A percentile compares a stretch with the other conserved stretches of the same genome.
phyloP scores from a whole-genome alignment of 257 asterid species.

The Solanum etuberosum region DNA sequence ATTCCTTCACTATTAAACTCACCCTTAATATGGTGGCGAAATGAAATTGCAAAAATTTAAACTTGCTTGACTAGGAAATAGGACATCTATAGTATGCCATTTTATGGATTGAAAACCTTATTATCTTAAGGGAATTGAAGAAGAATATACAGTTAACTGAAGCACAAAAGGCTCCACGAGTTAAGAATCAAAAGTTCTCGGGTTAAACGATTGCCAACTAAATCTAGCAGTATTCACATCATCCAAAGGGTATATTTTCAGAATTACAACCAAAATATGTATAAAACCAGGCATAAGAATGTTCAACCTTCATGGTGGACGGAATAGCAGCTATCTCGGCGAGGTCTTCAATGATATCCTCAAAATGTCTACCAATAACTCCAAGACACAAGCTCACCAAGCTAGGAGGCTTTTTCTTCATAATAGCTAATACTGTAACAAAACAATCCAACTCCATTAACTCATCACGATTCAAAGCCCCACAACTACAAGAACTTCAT shows the following conservation, averaged over 20 bases:
- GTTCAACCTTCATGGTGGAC: slow-evolving; percentile 50
- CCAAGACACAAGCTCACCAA: slow-evolving; percentile 83
- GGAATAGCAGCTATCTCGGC: slow-evolving; percentile 58
- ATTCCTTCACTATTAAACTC: not conserved
- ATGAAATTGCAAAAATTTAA: not conserved
- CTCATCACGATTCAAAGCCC: not conserved
- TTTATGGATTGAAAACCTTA: not conserved
- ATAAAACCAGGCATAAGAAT: not conserved
- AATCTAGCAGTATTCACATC: not conserved
- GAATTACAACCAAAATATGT: not conserved
- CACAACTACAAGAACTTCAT: not conserved
- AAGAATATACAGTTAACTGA: not conserved
- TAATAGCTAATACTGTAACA: slow-evolving; percentile 32
- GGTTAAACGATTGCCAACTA: not conserved
- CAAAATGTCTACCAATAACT: slow-evolving; percentile 67
- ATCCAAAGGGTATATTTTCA: not conserved
- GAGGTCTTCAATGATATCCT: slow-evolving; percentile 71
- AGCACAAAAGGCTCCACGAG: not conserved
- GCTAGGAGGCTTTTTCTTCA: slow-evolving; percentile 51
- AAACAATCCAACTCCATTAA: not conserved
- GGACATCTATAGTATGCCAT: not conserved
- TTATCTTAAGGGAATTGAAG: not conserved
- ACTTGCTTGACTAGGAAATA: not conserved
- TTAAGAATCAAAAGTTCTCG: not conserved
- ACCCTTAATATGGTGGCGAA: not conserved